A percentile compares a stretch with the other conserved stretches of the same genome.
Evolutionary conservation across 805 yeast genomes (phyloP).

Genomic region (Zygosaccharomyces rouxii): DNA sequence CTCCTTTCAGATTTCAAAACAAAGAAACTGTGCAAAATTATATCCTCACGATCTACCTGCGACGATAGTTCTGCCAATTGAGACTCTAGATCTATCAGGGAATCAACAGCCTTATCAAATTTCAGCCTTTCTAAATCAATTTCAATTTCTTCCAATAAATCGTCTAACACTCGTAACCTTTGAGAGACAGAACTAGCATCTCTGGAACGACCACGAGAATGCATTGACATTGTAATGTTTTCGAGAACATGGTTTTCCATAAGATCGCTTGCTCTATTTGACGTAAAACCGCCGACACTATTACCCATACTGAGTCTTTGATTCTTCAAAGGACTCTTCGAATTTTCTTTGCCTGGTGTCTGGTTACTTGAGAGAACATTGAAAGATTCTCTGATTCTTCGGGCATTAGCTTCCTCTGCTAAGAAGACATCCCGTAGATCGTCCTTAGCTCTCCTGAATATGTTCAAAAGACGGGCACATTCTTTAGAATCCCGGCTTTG

Average conservation of each 20-base stretch:
- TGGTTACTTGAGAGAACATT: slow-evolving; percentile 37
- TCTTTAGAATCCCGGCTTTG: slow-evolving; percentile 26
- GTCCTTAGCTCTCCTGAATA: slow-evolving; percentile 57
- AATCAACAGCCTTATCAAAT: slow-evolving; percentile 42
- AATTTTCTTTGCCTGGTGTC: slow-evolving; percentile 31
- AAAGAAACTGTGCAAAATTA: slow-evolving; percentile 33
- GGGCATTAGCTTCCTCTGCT: slow-evolving; percentile 44
- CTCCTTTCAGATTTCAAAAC: slow-evolving; percentile 33
- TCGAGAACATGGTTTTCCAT: slow-evolving; percentile 43
- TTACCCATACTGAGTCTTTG: slow-evolving; percentile 32
- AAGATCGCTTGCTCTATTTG: slow-evolving; percentile 11
- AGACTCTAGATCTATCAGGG: slow-evolving; percentile 34
- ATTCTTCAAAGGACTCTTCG: slow-evolving; percentile 34
- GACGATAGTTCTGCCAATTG: slow-evolving; percentile 18
- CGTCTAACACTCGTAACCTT: slow-evolving; percentile 52
- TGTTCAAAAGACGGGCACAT: slow-evolving; percentile 43
- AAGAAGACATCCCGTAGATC: slow-evolving; percentile 55
- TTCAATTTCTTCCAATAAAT: slow-evolving; percentile 64
- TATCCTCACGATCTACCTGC: slow-evolving; percentile 29
- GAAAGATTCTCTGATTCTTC: slow-evolving; percentile 43
- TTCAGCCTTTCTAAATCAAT: slow-evolving; percentile 58
- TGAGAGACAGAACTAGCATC: slow-evolving; percentile 43
- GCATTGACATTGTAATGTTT: slow-evolving; percentile 57
- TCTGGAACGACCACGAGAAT: slow-evolving; percentile 51
- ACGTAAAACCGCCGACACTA: slow-evolving; percentile 14